Evolutionary conservation across 495 filamentous ascomycete genomes (phyloP), one percentile per base, ranked within the genome.

Genomic region (Aspergillus incahuasiensis): DNA sequence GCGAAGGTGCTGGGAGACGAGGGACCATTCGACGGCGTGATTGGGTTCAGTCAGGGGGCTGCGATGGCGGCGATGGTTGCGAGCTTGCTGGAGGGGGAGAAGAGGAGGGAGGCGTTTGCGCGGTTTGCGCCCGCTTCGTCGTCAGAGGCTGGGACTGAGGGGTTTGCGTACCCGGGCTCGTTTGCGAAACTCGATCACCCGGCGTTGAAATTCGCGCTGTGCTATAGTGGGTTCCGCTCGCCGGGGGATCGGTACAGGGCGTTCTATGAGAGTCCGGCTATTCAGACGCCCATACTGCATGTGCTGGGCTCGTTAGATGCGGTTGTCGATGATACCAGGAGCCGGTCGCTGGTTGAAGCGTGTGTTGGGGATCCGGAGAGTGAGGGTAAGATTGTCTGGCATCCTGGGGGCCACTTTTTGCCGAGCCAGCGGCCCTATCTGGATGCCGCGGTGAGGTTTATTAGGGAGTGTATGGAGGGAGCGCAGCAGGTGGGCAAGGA

Each of bases 361-460:
- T 95, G 88, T 71, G 77, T 67, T 49, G 75, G 79, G 1, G 70
- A 76, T 42, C 68, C 73, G 16, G 74, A 74, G 62, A 67, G 65
- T 42, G 83, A 83, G 13, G 81, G 71, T 9, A 80, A 73, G 58
- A 84, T 91, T 30, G 80, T 95, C 38, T 85, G 81, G 61, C 94
- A 97, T 76, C 92, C 94, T 2, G 94, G 94, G 13, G 92, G 94
- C 0, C 94, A 98, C 70, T 95, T 92, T 66, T 76, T 98, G 63
- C 94, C 94, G 0, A 83, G 87, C 49, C 81, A 82, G 61, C 86
- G 87, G 73, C 84, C 88, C 57, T 96, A 86, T 81, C 82, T 87
- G 38, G 83, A 84, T 74, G 84, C 81, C 44, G 69, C 92, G 48
- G 83, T 85, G 38, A 81, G 77, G 24, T 98, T 96, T 72, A 80